Percentiles rank a stretch among this genome's conserved stretches.
phyloP scores from a whole-genome alignment of 257 asterid species.

The Ehretia macrophylla region DNA sequence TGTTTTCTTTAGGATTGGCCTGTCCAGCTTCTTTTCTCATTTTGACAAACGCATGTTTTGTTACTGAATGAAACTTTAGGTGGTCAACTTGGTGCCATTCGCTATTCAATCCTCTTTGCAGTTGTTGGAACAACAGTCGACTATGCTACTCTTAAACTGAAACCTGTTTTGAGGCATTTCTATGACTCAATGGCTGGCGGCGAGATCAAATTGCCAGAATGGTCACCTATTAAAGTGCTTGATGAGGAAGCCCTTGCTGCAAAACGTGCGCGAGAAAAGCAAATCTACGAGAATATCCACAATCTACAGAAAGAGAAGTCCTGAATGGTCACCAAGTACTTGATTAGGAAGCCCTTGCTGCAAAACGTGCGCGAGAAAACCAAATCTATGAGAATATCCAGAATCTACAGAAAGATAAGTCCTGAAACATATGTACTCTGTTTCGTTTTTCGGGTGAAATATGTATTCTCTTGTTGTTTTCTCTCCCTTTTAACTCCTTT shows the following conservation, averaged over 20 bases:
- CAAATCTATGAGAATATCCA: constrained; percentile 48
- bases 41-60: too few relatives aligned
- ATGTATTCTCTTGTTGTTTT: background rate
- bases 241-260: constrained; percentile 94
- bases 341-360: constrained; percentile 90
- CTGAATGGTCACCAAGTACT: constrained; percentile 96
- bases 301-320: constrained; percentile 63
- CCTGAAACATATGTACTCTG: constrained; percentile 24
- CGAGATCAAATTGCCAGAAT: constrained; percentile 66
- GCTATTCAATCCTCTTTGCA: constrained; percentile 70
- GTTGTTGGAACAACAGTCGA: constrained; percentile 79
- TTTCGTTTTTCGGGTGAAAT: background rate
- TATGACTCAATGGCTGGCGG: constrained; percentile 21
- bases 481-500: too few relatives aligned
- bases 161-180: constrained; percentile 43
- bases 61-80: constrained; percentile 24
- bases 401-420: constrained; percentile 58
- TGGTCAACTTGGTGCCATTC: constrained; percentile 75
- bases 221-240: constrained; percentile 86
- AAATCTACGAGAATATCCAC: constrained; percentile 49
- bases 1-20: too few relatives aligned
- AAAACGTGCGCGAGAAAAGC: constrained; percentile 66
- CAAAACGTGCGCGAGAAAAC: constrained; percentile 71
- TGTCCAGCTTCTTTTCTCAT: too few relatives aligned
- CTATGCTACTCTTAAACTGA: constrained; percentile 52